Base-by-base conservation (phyloP, 345 rosid species). In the Salix exigua region DNA sequence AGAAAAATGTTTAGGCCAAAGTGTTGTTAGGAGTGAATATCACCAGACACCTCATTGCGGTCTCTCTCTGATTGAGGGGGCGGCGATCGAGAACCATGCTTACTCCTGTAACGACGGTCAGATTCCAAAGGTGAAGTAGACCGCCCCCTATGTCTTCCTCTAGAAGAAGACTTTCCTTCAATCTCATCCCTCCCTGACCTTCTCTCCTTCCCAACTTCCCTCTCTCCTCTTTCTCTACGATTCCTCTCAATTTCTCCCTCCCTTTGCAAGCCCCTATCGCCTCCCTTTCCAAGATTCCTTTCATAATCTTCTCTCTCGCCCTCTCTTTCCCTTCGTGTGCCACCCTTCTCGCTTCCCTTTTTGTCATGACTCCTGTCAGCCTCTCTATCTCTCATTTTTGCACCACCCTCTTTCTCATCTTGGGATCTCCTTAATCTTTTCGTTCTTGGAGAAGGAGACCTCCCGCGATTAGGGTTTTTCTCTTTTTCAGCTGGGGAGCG, bases 371-470 rank as follows among this genome's bases (percentile, higher is more conserved):
- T 77, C 82, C 78, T 81, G 62, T 87, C 92, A 38, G 66, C 75
- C 33, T 88, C 93, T 66, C 87, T 86, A 67, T 87, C 94, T 40
- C 69, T 70, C 28, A 75, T 83, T 80, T 83, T 85, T 75, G 85
- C 90, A 71, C 48, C 78, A 71, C 48, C 78, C 55, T 83, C 91
- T 62, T 82, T 86, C 70, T 87, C 97, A 46, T 78, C 84, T 77
- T 84, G 86, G 40, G 84, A 86, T 81, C 86, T 87, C 81, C 85
- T 86, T 79, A 93, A 48, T 62, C 91, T 86, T 82, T 87, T 91
- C 3, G 92, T 86, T 38, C 85, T 86, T 0, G 92, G 97, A 69
- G 97, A 91, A 75, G 94, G 96, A 75, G 97, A 95, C 67, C 79
- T 81, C 19, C 90, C 83, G 55, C 70, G 85, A 30, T 66, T 79